These are phyloP conservation scores for Cladobotryum mycophilum DNA, from an alignment of 2,329 filamentous ascomycete species.

Conservation along the genomic window DNA sequence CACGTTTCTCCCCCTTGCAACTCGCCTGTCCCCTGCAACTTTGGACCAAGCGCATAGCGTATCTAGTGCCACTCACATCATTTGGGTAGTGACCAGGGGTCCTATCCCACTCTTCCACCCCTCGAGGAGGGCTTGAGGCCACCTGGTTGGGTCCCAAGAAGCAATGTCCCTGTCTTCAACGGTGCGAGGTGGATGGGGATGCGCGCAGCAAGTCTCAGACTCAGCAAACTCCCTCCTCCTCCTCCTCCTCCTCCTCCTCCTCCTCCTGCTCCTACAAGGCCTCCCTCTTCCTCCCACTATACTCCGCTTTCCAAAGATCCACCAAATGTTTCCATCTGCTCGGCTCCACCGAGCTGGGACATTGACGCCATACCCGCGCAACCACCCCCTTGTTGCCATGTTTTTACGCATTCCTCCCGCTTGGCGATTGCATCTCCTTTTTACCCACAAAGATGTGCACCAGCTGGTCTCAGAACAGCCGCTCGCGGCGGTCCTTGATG, in stretches of 20 bases:
- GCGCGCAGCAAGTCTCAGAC: too few relatives aligned
- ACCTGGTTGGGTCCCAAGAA: too few relatives aligned
- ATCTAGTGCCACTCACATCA: conserved; percentile 4
- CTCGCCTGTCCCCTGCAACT: conserved; percentile 1
- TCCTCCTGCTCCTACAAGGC: too few relatives aligned
- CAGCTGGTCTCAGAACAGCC: neutral
- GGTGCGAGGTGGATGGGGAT: too few relatives aligned
- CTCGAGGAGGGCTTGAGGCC: too few relatives aligned
- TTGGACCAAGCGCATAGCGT: conserved; percentile 8
- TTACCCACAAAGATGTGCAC: too few relatives aligned
- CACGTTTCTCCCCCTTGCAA: neutral
- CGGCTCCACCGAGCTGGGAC: conserved; percentile 9
- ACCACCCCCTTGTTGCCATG: conserved; percentile 3
- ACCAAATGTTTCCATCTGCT: neutral
- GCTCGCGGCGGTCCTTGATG: neutral
- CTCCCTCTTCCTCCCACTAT: too few relatives aligned
- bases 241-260: too few relatives aligned
- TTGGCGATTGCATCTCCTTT: too few relatives aligned
- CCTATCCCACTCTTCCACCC: neutral
- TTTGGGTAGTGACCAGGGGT: neutral
- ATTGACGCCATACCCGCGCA: conserved; percentile 13
- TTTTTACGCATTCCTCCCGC: neutral
- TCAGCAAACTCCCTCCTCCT: too few relatives aligned
- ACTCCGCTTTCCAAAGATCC: neutral
- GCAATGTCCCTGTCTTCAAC: too few relatives aligned